Base-by-base conservation (phyloP, 371 early-diverging fungal genomes). In the Apophysomyces sp. region DNA sequence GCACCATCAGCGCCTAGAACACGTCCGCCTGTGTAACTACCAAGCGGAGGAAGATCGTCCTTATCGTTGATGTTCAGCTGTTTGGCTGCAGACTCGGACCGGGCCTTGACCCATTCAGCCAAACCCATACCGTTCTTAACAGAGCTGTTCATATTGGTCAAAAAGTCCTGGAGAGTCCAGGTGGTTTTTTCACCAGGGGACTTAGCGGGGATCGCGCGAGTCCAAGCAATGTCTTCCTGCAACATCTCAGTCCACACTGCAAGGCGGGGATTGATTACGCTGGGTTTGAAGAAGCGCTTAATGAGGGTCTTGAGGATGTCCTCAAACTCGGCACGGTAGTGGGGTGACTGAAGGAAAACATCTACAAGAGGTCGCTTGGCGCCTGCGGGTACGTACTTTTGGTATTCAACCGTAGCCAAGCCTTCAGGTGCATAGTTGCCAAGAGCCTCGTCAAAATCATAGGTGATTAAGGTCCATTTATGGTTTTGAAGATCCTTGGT, bases 381-480 rank as follows among this genome's bases (percentile, higher is more conserved):
- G 58, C 65, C 58, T 24, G 61, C 52, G 54, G 73, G 63, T 57
- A 77, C 31, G 56, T 68, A 77, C 49, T 63, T 63, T 28, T 69
- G 67, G 34, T 77, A 81, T 6, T 74, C 66, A 1, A 63, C 68
- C 27, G 72, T 73, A 56, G 66, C 66, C 32, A 81, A 65, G 55
- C 70, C 69, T 3, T 66, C 73, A 15, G 61, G 32, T 9, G 66
- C 70, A 37, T 78, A 79, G 54, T 70, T 67, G 15, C 83, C 83
- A 32, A 81, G 77, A 0, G 78, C 78, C 62, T 82, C 83, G 32
- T 84, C 84, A 65, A 82, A 84, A 40, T 84, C 84, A n/a, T 73
- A 81, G 16, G 72, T 74, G 34, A 84, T 75, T 44, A 77, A 61
- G 28, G 64, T 74, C 84, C 84, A 84, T 51, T 74, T 67, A 21